phyloP scores from a whole-genome alignment of 202 grass and related monocot species.

The Schoenoplectus triqueter region DNA sequence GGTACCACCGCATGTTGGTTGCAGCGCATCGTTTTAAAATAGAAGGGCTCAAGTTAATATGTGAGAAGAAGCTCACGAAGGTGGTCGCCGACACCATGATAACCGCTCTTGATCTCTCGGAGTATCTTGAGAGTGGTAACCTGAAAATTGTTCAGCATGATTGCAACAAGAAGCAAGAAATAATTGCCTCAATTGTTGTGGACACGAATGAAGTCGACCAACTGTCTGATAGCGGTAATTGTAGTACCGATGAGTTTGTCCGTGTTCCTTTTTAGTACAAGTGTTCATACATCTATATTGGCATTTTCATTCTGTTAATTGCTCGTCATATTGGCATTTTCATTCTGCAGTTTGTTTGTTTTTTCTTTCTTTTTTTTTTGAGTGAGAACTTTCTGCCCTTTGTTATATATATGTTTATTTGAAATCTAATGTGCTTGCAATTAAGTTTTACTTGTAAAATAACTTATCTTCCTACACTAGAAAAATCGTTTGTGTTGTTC shows the following conservation, averaged over 20 bases:
- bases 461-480: too few species aligned
- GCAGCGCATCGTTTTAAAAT: constrained; percentile 30
- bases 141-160: constrained; percentile 26
- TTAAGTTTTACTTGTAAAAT: neutral
- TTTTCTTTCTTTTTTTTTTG: too few species aligned
- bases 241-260: neutral
- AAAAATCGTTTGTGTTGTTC: too few species aligned
- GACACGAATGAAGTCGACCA: neutral
- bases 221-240: neutral
- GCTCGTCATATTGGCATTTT: neutral
- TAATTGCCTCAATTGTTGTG: neutral
- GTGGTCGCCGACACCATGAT: constrained; percentile 22
- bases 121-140: neutral
- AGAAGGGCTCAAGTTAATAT: constrained; percentile 27
- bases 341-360: too few species aligned
- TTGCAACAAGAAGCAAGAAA: constrained; percentile 23
- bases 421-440: neutral
- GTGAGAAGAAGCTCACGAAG: constrained; percentile 23
- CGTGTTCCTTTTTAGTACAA: neutral
- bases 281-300: neutral
- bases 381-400: neutral
- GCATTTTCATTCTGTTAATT: neutral
- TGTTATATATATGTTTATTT: neutral
- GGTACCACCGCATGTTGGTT: constrained; percentile 27
- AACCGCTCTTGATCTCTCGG: constrained; percentile 14